phyloP scores from a whole-genome alignment of 1,284 basidiomycete genomes.

The Heterobasidion parviporum region DNA sequence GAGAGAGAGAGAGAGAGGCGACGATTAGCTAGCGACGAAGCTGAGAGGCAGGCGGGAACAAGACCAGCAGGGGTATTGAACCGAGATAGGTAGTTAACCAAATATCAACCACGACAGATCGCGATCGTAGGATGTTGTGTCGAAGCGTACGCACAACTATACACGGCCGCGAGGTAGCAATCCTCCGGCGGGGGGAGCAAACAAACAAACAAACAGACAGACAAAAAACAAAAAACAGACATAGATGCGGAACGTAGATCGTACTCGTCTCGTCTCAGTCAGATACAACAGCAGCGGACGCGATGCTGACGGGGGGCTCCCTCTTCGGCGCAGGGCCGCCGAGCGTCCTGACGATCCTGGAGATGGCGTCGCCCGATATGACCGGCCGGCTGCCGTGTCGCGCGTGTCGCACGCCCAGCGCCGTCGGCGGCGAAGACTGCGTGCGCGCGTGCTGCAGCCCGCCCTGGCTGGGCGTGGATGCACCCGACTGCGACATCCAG shows the following conservation, averaged over 20 bases:
- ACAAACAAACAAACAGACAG: no score
- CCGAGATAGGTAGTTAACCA: neutral
- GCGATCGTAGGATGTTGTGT: no score
- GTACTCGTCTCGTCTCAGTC: neutral
- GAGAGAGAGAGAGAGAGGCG: constrained; percentile 3
- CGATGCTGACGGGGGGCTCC: constrained; percentile 8
- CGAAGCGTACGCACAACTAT: no score
- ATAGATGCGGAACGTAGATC: no score
- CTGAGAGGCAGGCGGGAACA: neutral
- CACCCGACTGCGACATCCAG: constrained; percentile 27
- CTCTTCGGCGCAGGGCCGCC: constrained; percentile 22
- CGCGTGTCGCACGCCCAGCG: constrained; percentile 26
- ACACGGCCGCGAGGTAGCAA: no score
- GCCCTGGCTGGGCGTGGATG: constrained; percentile 8
- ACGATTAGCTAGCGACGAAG: neutral
- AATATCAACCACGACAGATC: no score
- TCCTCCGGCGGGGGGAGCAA: no score
- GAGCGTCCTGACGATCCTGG: constrained; percentile 52
- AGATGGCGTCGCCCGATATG: constrained; percentile 59
- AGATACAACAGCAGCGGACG: neutral
- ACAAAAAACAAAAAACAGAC: no score
- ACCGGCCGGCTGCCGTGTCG: constrained; percentile 50
- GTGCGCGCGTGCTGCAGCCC: constrained; percentile 39
- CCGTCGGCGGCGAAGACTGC: constrained; percentile 54
- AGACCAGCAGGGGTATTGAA: constrained; percentile 6